Percentiles rank a stretch among this genome's conserved stretches.
phyloP scores from a whole-genome alignment of 2,329 filamentous ascomycete species.

The Cryphonectria radicalis region DNA sequence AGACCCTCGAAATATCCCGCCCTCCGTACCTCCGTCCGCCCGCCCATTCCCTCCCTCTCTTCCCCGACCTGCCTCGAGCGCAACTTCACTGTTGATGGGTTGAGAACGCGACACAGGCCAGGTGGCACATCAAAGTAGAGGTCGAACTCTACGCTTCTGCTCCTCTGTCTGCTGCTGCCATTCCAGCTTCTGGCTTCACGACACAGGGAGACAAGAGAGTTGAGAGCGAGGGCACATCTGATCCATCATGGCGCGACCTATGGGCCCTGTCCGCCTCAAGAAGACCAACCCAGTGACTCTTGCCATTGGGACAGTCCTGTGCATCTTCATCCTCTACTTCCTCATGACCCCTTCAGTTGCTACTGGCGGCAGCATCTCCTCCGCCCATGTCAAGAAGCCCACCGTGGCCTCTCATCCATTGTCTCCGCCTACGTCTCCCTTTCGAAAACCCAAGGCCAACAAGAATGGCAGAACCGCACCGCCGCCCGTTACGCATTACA shows the following conservation, averaged over 20 bases:
- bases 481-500: conserved; percentile 88
- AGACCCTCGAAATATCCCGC: conserved; percentile 1
- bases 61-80: not conserved
- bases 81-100: conserved; percentile 27
- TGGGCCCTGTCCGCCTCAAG: conserved; percentile 73
- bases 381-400: conserved; percentile 47
- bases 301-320: conserved; percentile 71
- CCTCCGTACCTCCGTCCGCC: not conserved
- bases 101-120: conserved; percentile 23
- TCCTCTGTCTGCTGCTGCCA: conserved; percentile 16
- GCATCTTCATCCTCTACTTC: conserved; percentile 72
- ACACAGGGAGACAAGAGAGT: conserved; percentile 16
- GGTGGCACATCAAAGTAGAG: conserved; percentile 24
- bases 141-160: conserved; percentile 6
- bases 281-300: conserved; percentile 79
- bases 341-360: conserved; percentile 59
- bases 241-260: conserved; percentile 57
- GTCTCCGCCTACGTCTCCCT: conserved; percentile 75
- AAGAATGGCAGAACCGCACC: conserved; percentile 61
- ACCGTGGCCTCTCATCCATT: conserved; percentile 68
- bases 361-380: conserved; percentile 52
- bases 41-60: not conserved
- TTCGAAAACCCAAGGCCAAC: conserved; percentile 64
- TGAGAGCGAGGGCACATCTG: conserved; percentile 19
- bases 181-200: conserved; percentile 11